These are phyloP conservation scores for Vicia villosa DNA, from an alignment of 306 rosid genomes.

Conservation along the genomic window DNA sequence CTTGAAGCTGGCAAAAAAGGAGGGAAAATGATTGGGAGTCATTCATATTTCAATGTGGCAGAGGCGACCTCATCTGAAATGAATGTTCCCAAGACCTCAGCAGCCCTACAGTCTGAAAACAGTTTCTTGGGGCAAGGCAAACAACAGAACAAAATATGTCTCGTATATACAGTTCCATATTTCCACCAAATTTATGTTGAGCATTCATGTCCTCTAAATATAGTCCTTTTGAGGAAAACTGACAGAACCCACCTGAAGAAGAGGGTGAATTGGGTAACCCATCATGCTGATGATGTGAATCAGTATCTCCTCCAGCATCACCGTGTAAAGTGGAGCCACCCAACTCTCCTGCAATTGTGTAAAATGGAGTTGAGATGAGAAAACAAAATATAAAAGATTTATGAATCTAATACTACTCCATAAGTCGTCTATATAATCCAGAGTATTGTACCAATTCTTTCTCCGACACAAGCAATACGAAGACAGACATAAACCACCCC, in stretches of 20 bases:
- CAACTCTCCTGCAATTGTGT: conserved; percentile 70
- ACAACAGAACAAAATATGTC: conserved; percentile 74
- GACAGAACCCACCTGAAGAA: conserved; percentile 99
- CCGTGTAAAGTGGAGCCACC: conserved; percentile 87
- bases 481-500: conserved; percentile 18
- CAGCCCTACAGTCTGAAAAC: conserved; percentile 86
- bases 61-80: conserved; percentile 72
- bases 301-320: conserved; percentile 71
- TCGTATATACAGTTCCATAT: conserved; percentile 76
- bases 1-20: conserved; percentile 65
- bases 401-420: neutral
- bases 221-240: conserved; percentile 98
- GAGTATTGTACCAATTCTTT: conserved; percentile 9
- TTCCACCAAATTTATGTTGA: conserved; percentile 85
- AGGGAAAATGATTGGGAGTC: conserved; percentile 58
- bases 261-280: conserved; percentile 95
- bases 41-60: conserved; percentile 80
- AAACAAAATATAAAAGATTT: neutral
- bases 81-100: conserved; percentile 84
- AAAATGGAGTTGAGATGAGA: conserved; percentile 31
- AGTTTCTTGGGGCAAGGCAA: conserved; percentile 77
- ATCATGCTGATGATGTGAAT: conserved; percentile 56
- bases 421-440: conserved; percentile 1
- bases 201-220: conserved; percentile 94
- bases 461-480: neutral